Percentiles rank a stretch among this genome's conserved stretches.
phyloP scores from a whole-genome alignment of 768 basidiomycete genomes.

The Russula sp. region DNA sequence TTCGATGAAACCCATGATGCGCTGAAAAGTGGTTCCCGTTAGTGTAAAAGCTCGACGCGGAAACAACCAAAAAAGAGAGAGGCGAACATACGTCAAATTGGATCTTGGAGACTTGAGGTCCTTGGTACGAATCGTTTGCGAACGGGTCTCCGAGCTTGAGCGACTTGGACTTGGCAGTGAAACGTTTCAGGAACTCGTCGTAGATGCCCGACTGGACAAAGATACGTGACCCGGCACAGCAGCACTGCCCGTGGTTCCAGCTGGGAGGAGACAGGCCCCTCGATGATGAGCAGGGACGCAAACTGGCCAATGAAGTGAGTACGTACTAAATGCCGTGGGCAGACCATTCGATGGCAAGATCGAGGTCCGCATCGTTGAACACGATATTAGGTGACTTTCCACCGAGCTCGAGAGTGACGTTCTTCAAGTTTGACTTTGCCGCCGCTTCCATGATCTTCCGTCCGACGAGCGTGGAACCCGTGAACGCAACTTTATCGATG shows the following conservation, averaged over 20 bases:
- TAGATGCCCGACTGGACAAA: conserved; percentile 76
- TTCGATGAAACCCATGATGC: conserved; percentile 55
- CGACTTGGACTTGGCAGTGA: conserved; percentile 45
- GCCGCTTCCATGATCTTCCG: conserved; percentile 58
- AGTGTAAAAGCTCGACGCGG: no score
- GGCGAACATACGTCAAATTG: conserved; percentile 58
- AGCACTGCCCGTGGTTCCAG: conserved; percentile 71
- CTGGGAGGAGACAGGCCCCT: conserved; percentile 27
- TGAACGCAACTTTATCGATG: conserved; percentile 68
- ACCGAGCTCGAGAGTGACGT: conserved; percentile 66
- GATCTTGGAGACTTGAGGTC: conserved; percentile 69
- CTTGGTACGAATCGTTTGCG: conserved; percentile 49
- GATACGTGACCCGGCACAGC: conserved; percentile 76
- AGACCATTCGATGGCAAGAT: conserved; percentile 51
- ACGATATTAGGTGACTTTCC: conserved; percentile 60
- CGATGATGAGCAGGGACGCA: not conserved
- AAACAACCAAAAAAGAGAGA: not conserved
- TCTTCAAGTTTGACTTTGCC: conserved; percentile 55
- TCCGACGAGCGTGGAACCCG: conserved; percentile 60
- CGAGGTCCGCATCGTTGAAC: conserved; percentile 54
- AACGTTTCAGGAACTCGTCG: conserved; percentile 60
- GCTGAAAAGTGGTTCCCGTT: conserved; percentile 27
- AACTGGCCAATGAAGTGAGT: not conserved
- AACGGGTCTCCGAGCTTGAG: conserved; percentile 74
- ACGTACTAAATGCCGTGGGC: conserved; percentile 52